phyloP scores from a whole-genome alignment of 1,284 basidiomycete genomes.

The Naganishia albida region DNA sequence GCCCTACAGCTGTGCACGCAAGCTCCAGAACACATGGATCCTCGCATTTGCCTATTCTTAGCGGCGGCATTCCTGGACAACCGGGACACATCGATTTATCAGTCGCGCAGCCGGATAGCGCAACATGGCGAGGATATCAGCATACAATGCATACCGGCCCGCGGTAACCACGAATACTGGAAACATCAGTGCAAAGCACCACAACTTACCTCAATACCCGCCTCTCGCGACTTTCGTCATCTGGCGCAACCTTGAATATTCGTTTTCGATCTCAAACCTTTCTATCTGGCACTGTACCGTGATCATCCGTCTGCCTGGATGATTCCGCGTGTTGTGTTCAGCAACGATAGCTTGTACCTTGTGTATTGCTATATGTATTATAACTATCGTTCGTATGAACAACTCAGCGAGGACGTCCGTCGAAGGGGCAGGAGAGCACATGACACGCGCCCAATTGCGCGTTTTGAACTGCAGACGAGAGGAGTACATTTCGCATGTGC shows the following conservation, averaged over 20 bases:
- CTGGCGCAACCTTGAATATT: slow-evolving; percentile 1
- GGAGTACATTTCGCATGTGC: no score
- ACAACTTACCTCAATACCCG: background rate
- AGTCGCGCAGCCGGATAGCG: background rate
- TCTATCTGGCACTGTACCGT: background rate
- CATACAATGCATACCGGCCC: background rate
- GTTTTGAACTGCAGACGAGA: no score
- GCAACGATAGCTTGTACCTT: no score
- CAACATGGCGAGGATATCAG: background rate
- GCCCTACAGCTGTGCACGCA: background rate
- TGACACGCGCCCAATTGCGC: no score
- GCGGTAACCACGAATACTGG: background rate
- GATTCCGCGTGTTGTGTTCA: no score
- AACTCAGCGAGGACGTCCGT: no score
- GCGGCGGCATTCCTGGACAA: background rate
- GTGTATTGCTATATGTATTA: no score
- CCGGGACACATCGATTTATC: background rate
- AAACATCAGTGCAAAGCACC: background rate
- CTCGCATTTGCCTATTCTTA: background rate
- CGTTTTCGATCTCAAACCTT: slow-evolving; percentile 9
- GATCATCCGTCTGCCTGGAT: background rate
- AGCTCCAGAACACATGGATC: background rate
- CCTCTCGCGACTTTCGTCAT: background rate
- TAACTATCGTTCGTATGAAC: no score
- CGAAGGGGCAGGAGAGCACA: no score